Conservation (phyloP, 129 eudicot genomes). For the sunflower (Helianthus annuus) region HanXRQr2.0-SUNRISE NC_035449.2:10812621-10813120, state of each 20-base stretch:
- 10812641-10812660: no score
- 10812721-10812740: background rate
- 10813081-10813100: slow-evolving; percentile 6
- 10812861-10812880: background rate
- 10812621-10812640: background rate
- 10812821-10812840: slow-evolving; percentile 2
- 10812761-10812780: slow-evolving; percentile 5
- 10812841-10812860: background rate
- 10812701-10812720: background rate
- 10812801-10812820: background rate
- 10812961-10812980: background rate
- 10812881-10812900: background rate
- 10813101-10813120: background rate
- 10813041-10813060: background rate
- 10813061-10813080: background rate
- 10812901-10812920: background rate
- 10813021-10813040: background rate
- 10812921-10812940: background rate
- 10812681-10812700: background rate
- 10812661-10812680: background rate
- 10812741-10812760: slow-evolving; percentile 1
- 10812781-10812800: background rate
- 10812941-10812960: background rate
- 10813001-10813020: slow-evolving; percentile 13
- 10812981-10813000: slow-evolving; percentile 9